These are phyloP conservation scores for Sclerotiophoma versabilis DNA, from an alignment of 2,329 filamentous ascomycete genomes.

Conservation along the genomic window DNA sequence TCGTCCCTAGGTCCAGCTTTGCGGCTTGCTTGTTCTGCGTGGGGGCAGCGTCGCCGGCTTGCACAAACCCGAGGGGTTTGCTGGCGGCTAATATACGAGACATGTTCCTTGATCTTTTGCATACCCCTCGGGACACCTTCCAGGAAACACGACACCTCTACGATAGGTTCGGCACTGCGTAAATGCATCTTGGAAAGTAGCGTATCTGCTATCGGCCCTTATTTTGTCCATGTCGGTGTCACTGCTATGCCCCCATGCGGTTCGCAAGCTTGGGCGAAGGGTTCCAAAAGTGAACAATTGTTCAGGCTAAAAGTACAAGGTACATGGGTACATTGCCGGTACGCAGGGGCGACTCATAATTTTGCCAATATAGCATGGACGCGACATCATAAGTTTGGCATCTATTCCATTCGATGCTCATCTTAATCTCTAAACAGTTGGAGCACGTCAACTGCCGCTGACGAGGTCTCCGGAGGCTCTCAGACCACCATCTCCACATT, in stretches of 20 bases:
- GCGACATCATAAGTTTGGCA: neutral
- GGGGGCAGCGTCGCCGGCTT: conserved; percentile 10
- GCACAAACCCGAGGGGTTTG: conserved; percentile 14
- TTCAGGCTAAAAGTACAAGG: conserved; percentile 11
- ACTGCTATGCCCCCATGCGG: conserved; percentile 7
- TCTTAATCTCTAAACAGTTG: neutral
- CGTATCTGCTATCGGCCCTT: conserved; percentile 4
- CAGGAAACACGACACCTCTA: neutral
- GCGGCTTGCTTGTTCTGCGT: conserved; percentile 14
- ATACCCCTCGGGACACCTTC: conserved; percentile 14
- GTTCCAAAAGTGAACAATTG: conserved; percentile 5
- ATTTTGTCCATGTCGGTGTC: neutral
- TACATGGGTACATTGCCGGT: conserved; percentile 1
- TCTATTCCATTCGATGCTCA: neutral
- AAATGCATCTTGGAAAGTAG: conserved; percentile 9
- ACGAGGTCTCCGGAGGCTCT: neutral
- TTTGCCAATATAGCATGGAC: neutral
- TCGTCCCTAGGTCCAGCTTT: conserved; percentile 14
- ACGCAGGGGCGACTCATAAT: neutral
- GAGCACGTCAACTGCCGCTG: neutral
- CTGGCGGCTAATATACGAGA: neutral
- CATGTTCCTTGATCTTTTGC: neutral
- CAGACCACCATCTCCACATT: conserved; percentile 1
- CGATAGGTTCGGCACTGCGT: neutral
- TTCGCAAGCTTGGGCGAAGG: conserved; percentile 10